Base-by-base conservation (phyloP, 2,329 filamentous ascomycete species). In the Verticillium nubilum region DNA sequence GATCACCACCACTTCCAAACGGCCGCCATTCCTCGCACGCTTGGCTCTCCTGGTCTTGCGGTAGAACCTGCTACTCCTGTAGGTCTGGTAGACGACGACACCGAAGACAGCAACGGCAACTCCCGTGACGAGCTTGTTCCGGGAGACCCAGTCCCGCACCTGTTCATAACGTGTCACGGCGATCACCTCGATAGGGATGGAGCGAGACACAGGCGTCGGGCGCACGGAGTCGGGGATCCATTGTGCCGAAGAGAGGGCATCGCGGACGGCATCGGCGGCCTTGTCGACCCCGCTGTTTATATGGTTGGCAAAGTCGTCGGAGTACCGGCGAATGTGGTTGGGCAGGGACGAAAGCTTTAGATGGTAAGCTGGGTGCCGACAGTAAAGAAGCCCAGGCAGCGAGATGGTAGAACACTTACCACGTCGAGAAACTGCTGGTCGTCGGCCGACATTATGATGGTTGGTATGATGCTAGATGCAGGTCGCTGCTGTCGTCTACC, bases 1-100 rank as follows among this genome's bases (percentile, higher is more conserved):
- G 63, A 98, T 84, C 28, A 98, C 90, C 71, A 86, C 78, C 5
- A 98, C 94, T 73, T 99, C 95, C 64, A 88, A 86, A 58, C 95
- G 84, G 4, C 91, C 91, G 26, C 95, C 95, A 75, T 92, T 96
- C 56, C 83, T 82, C 3, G 92, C 90, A 59, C 90, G 86, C 74
- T 83, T 88, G 12, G 93, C 95, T 63, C 91, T 85, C 64, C 94
- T 85, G 58, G 82, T 83, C 71, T 87, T 90, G 61, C 84, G 86
- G 58, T 83, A 79, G 61, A 85, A 84, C 59, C 86, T 80, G 59
- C 73, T 79, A 58, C 71, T 78, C 60, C 75, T 74, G 62, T 84
- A 81, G 27, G 75, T 74, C 60, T 77, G 77, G 71, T 84, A 87
- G 25, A 78, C 76, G 19, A 80, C 73, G n/a, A 90, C 89, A 53